A percentile compares a stretch with the other conserved stretches of the same genome.
These are phyloP conservation scores for Coniella vitis DNA, from an alignment of 2,329 filamentous ascomycete genomes.

Conservation along the genomic window DNA sequence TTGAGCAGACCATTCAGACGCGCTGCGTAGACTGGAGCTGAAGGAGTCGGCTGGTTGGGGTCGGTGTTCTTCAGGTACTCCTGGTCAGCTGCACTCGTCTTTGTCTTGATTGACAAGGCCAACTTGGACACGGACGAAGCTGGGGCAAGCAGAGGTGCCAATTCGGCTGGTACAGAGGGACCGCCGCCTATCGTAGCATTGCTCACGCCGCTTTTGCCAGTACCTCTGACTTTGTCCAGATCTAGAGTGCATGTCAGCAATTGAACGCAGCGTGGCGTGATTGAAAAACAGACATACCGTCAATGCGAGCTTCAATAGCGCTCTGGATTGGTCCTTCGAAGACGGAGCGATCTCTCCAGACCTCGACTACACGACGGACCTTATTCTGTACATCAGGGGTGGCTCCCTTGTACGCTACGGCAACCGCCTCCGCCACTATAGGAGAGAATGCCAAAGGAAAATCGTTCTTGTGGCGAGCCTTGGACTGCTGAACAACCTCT, in stretches of 20 bases:
- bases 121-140: conserved; percentile 71
- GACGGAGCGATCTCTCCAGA: conserved; percentile 82
- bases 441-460: conserved; percentile 90
- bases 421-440: conserved; percentile 83
- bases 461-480: conserved; percentile 84
- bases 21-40: conserved; percentile 85
- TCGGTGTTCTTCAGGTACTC: conserved; percentile 83
- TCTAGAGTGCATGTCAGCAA: conserved; percentile 35
- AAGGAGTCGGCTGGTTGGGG: conserved; percentile 59
- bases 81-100: conserved; percentile 62
- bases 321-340: conserved; percentile 77
- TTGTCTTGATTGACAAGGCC: conserved; percentile 58
- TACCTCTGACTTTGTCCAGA: conserved; percentile 53
- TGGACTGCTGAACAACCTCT: conserved; percentile 97
- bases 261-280: not conserved
- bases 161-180: conserved; percentile 63
- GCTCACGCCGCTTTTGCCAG: conserved; percentile 44
- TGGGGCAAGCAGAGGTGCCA: conserved; percentile 65
- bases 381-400: conserved; percentile 82
- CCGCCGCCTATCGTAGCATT: conserved; percentile 60
- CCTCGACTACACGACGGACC: conserved; percentile 81
- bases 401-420: conserved; percentile 84
- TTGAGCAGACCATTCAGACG: conserved; percentile 86
- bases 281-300: conserved; percentile 49
- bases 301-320: conserved; percentile 71